Conservation (phyloP, 2,329 filamentous ascomycete species). For the Aspergillus fumigatiaffinis region DNA sequence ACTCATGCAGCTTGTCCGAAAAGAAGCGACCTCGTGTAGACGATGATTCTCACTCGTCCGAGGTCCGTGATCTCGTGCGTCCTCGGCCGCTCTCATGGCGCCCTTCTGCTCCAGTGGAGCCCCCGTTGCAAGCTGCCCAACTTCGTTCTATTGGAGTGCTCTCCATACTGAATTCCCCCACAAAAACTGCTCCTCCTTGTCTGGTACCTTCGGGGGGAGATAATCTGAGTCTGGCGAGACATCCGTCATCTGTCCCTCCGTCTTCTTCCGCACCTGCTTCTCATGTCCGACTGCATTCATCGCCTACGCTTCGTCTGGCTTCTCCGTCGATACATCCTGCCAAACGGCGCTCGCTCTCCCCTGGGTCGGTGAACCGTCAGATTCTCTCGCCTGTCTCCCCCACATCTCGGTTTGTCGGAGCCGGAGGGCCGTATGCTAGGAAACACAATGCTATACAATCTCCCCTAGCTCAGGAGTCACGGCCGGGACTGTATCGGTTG, state of each 20-base stretch:
- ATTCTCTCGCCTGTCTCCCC: constrained; percentile 36
- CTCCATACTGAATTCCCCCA: constrained; percentile 38
- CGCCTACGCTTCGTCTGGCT: constrained; percentile 23
- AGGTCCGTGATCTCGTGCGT: constrained; percentile 23
- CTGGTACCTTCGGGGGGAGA: constrained; percentile 8
- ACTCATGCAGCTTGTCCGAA: constrained; percentile 19
- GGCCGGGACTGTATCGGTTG: constrained; percentile 24
- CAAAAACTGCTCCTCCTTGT: constrained; percentile 20
- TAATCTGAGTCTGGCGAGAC: constrained; percentile 23
- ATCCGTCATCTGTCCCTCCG: constrained; percentile 10
- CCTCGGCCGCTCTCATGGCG: constrained; percentile 34
- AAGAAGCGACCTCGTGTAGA: constrained; percentile 19
- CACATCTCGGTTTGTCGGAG: constrained; percentile 30
- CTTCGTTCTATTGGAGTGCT: constrained; percentile 39
- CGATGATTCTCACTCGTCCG: constrained; percentile 14
- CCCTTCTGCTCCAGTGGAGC: constrained; percentile 33
- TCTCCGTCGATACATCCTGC: constrained; percentile 19
- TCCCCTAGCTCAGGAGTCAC: constrained; percentile 32
- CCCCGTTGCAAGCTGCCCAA: constrained; percentile 27
- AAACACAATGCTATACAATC: constrained; percentile 33
- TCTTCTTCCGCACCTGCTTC: constrained; percentile 13
- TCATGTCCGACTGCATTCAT: constrained; percentile 27
- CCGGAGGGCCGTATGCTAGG: constrained; percentile 24
- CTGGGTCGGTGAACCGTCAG: constrained; percentile 26
- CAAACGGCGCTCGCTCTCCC: constrained; percentile 31